A percentile compares a stretch with the other conserved stretches of the same genome.
phyloP scores from a whole-genome alignment of 2,329 filamentous ascomycete genomes.

The Fusarium udum region DNA sequence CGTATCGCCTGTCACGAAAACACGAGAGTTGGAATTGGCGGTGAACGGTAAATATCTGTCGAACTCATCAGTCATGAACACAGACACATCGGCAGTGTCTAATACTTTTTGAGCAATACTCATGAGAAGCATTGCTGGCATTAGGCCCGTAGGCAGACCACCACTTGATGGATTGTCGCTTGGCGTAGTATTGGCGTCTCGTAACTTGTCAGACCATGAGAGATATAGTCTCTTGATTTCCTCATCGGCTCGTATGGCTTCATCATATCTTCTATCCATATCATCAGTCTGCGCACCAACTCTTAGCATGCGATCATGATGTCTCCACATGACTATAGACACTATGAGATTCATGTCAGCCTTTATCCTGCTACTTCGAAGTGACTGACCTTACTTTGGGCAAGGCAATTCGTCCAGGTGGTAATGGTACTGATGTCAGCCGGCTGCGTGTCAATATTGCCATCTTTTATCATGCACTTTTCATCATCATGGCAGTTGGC shows the following conservation, averaged over 20 bases:
- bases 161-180: neutral
- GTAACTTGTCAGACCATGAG: neutral
- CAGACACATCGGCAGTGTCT: accelerated
- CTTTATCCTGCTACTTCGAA: accelerated
- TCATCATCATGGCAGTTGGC: neutral
- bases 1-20: neutral
- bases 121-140: conserved; percentile 9
- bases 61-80: neutral
- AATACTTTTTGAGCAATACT: neutral
- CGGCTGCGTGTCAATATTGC: neutral
- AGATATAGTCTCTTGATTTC: neutral
- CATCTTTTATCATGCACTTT: neutral
- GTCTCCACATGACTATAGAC: neutral
- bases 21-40: conserved; percentile 1
- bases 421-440: neutral
- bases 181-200: neutral
- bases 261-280: neutral
- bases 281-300: accelerated
- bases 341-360: neutral
- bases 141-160: neutral
- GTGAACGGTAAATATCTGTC: neutral
- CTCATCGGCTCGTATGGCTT: neutral
- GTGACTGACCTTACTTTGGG: neutral
- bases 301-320: neutral
- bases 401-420: neutral